Conservation (phyloP, 306 rosid species). For the Pterocarpus macrocarpus region DNA sequence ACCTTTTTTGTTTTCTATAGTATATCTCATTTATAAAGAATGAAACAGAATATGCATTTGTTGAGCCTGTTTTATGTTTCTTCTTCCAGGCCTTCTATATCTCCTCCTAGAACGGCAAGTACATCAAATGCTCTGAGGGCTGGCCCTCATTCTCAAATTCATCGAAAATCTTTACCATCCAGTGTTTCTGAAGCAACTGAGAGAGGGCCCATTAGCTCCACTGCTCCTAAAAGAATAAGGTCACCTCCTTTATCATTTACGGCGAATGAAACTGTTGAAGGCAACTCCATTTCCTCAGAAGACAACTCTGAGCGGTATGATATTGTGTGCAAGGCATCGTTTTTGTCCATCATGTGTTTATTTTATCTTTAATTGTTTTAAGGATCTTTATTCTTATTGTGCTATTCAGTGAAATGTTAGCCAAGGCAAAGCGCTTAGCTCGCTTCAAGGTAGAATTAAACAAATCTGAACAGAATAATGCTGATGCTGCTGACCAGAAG, state of each 20-base stretch:
- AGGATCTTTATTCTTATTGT: slow-evolving; percentile 38
- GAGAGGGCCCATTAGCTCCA: slow-evolving; percentile 49
- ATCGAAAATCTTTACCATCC: slow-evolving; percentile 29
- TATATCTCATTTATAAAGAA: slow-evolving; percentile 24
- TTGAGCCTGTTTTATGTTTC: slow-evolving; percentile 44
- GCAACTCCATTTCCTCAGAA: slow-evolving; percentile 56
- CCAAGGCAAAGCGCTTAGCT: slow-evolving; percentile 94
- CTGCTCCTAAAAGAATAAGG: slow-evolving; percentile 77
- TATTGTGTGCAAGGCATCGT: slow-evolving; percentile 30
- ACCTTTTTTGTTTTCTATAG: background rate
- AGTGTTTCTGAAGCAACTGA: slow-evolving; percentile 40
- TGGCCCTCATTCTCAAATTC: slow-evolving; percentile 44
- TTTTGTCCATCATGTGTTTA: slow-evolving; percentile 30
- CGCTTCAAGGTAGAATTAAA: slow-evolving; percentile 87
- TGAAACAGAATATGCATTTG: slow-evolving; percentile 26
- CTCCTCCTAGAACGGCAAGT: slow-evolving; percentile 48
- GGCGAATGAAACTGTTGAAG: slow-evolving; percentile 57
- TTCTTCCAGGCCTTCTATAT: slow-evolving; percentile 52
- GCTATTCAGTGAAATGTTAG: slow-evolving; percentile 73
- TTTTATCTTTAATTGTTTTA: slow-evolving; percentile 24
- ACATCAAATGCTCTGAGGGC: slow-evolving; percentile 42
- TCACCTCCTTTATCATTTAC: slow-evolving; percentile 69
- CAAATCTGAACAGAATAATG: slow-evolving; percentile 59
- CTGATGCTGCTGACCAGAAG: slow-evolving; percentile 57
- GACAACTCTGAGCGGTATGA: slow-evolving; percentile 82